phyloP scores from a whole-genome alignment of 2,329 filamentous ascomycete genomes.

The Fonsecaea nubica region DNA sequence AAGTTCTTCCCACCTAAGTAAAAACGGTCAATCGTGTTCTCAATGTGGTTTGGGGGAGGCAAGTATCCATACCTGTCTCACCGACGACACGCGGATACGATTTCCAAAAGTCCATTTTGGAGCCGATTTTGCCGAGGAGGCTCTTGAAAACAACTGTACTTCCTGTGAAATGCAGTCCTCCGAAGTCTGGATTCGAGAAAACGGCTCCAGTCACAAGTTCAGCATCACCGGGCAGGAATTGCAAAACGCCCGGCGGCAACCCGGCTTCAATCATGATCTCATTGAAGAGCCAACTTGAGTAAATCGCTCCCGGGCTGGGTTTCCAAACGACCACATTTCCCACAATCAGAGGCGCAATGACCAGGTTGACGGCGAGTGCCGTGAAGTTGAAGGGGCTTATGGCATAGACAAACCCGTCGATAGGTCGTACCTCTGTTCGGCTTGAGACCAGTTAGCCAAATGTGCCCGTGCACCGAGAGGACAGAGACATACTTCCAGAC shows the following conservation, averaged over 20 bases:
- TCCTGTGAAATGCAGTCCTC: background rate
- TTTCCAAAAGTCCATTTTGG: slow-evolving; percentile 79
- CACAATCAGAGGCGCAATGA: slow-evolving; percentile 81
- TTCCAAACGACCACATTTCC: slow-evolving; percentile 98
- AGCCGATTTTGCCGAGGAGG: slow-evolving; percentile 75
- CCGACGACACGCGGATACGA: slow-evolving; percentile 89
- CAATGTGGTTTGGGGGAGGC: too few species aligned
- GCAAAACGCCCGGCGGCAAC: slow-evolving; percentile 85
- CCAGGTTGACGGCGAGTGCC: slow-evolving; percentile 87
- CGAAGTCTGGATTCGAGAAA: background rate
- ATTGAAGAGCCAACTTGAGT: slow-evolving; percentile 90
- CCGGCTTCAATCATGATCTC: slow-evolving; percentile 90
- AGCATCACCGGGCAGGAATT: slow-evolving; percentile 89
- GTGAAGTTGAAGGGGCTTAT: slow-evolving; percentile 98
- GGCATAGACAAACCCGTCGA: slow-evolving; percentile 95
- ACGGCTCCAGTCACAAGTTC: slow-evolving; percentile 56
- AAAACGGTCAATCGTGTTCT: background rate
- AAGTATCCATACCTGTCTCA: slow-evolving; percentile 67
- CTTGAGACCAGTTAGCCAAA: too few species aligned
- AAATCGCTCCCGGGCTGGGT: slow-evolving; percentile 85
- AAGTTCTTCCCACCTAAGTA: slow-evolving; percentile 82
- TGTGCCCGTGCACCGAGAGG: too few species aligned
- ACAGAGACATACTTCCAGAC: slow-evolving; percentile 80
- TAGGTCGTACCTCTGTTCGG: slow-evolving; percentile 82
- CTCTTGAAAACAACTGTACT: background rate